Conservation (phyloP, 371 early-diverging fungal genomes). For the Mucor sp. region DNA sequence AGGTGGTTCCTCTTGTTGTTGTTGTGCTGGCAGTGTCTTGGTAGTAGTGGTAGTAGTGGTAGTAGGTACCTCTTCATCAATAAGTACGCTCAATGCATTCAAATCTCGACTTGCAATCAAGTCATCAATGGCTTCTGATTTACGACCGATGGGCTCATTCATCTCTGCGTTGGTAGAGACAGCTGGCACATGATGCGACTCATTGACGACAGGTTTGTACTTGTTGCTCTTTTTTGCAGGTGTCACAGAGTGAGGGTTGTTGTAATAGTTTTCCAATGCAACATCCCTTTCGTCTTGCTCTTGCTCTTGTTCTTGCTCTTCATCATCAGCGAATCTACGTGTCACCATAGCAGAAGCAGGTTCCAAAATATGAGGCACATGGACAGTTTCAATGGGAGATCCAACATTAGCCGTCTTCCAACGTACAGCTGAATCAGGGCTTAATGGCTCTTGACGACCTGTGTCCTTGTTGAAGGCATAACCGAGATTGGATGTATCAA, state of each 20-base stretch:
- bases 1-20: background rate
- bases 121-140: slow-evolving; percentile 16
- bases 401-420: slow-evolving; percentile 36
- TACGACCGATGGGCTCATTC: slow-evolving; percentile 1
- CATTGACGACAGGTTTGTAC: background rate
- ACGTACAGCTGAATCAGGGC: slow-evolving; percentile 24
- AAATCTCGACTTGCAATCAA: slow-evolving; percentile 14
- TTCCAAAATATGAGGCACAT: slow-evolving; percentile 18
- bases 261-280: slow-evolving; percentile 3
- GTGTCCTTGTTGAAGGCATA: background rate
- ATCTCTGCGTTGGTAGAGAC: background rate
- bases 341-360: slow-evolving; percentile 29
- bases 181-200: background rate
- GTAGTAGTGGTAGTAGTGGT: background rate
- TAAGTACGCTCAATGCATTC: slow-evolving; percentile 10
- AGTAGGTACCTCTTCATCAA: slow-evolving; percentile 4
- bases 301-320: background rate
- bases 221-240: background rate
- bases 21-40: background rate
- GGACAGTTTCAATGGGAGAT: slow-evolving; percentile 34
- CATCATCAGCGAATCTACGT: background rate
- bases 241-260: background rate
- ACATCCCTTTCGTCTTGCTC: background rate
- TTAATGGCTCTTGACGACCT: background rate
- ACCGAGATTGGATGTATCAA: slow-evolving; percentile 6